These are phyloP conservation scores for Xylariaceae sp. DNA, from an alignment of 2,329 filamentous ascomycete genomes.

Conservation along the genomic window DNA sequence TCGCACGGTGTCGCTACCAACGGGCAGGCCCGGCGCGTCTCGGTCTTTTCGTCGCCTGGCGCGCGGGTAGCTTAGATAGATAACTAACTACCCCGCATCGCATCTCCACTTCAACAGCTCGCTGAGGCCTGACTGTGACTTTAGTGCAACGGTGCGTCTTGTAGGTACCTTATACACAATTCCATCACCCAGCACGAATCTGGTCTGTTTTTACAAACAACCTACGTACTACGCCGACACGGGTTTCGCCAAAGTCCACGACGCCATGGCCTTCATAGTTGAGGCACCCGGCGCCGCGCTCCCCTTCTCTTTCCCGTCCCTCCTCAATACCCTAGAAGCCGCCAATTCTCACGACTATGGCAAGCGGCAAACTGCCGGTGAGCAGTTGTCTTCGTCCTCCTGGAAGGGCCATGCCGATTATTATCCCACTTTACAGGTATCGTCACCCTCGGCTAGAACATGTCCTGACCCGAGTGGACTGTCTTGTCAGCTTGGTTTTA, in stretches of 20 bases:
- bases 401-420: constrained; percentile 66
- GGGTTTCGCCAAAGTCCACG: background rate
- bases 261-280: constrained; percentile 61
- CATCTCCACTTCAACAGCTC: background rate
- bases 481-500: background rate
- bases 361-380: constrained; percentile 60
- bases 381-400: constrained; percentile 63
- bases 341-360: constrained; percentile 42
- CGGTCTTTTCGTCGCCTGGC: no score
- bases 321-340: background rate
- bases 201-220: background rate
- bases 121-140: background rate
- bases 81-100: background rate
- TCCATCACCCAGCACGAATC: no score
- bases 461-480: background rate
- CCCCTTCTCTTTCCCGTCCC: constrained; percentile 42
- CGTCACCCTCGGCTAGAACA: constrained; percentile 3
- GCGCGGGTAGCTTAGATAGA: no score
- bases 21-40: no score
- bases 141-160: background rate
- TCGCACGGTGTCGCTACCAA: no score
- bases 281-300: constrained; percentile 79
- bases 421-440: constrained; percentile 63
- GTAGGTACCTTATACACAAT: background rate
- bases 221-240: background rate